A percentile compares a stretch with the other conserved stretches of the same genome.
Conservation (phyloP, 441 rosid genomes). For the Corymbia calophylla region DNA sequence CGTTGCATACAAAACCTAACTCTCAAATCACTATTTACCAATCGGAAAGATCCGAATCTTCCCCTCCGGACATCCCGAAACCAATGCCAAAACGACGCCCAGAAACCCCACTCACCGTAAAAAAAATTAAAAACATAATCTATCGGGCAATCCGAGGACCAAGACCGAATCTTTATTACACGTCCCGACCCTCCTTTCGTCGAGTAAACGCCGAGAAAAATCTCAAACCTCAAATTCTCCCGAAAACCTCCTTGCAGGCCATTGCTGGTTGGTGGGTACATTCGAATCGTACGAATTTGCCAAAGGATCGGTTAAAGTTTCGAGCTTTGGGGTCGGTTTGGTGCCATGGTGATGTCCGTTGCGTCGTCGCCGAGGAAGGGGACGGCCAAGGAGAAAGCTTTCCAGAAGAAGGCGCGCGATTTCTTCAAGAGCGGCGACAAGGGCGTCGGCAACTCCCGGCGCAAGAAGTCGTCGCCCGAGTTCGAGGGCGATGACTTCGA, state of each 20-base stretch:
- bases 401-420: slow-evolving; percentile 49
- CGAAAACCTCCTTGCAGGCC: neutral
- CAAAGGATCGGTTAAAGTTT: neutral
- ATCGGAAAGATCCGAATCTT: slow-evolving; percentile 56
- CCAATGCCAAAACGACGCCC: slow-evolving; percentile 41
- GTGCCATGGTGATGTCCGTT: slow-evolving; percentile 36
- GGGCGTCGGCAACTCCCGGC: neutral
- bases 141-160: neutral
- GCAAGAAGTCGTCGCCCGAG: slow-evolving; percentile 29
- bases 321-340: neutral
- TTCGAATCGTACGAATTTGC: neutral
- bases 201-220: neutral
- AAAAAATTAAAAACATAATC: neutral
- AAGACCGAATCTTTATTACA: neutral
- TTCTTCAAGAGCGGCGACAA: slow-evolving; percentile 5
- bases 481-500: slow-evolving; percentile 40
- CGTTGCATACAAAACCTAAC: neutral
- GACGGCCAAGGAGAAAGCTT: slow-evolving; percentile 51
- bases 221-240: neutral
- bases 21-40: neutral
- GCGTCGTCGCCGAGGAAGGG: slow-evolving; percentile 47
- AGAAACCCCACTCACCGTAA: neutral
- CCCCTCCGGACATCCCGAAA: slow-evolving; percentile 45
- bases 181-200: neutral
- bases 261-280: neutral